Base-by-base conservation (phyloP, 1,139 yeast genomes). In the Pneumocystis murina region DNA sequence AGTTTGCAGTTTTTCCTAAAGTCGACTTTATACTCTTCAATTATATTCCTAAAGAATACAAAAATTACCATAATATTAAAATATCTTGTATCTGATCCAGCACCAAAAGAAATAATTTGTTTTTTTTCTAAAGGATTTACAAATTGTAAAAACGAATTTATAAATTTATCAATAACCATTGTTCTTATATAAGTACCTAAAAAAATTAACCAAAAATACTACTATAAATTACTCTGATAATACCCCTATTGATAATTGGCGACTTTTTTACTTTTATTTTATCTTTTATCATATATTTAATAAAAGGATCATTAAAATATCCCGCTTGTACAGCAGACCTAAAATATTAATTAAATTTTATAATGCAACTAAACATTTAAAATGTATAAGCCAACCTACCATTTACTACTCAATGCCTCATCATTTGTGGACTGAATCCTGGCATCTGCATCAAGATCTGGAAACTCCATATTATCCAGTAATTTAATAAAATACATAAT, bases 31-130 rank as follows among this genome's bases (percentile, higher is more conserved):
- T 20, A 1, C 10, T 2, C n/a, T 38, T 58, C 14, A 58, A 7
- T 7, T 2, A 58, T 20, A 33, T 59, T 67, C 40, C 39, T 63
- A 28, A 24, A 28, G 7, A n/a, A 58, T 14, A 38, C 14, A 33
- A 36, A 55, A 6, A 66, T 38, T 1, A 64, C 69, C 60, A 87
- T 72, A 2, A 83, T 65, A 5, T 77, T 73, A 70, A 88, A 87
- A 6, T 82, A 79, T 66, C 97, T 75, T 0, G 97, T 84, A 73
- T 92, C 98, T n/a, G 95, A 87, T 0, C 98, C 98, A n/a, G 97
- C 88, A 0, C 98, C 98, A 30, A 92, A 74, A 3, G 94, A 89
- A 0, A 92, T 75, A 12, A 92, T 81, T 71, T 90, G 96, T 61
- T 82, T 75, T 5, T 64, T 59, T 1, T 68, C 68, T 1, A 66